These are phyloP conservation scores for Leccinum subrobustum DNA, from an alignment of 1,284 basidiomycete species.

Conservation along the genomic window DNA sequence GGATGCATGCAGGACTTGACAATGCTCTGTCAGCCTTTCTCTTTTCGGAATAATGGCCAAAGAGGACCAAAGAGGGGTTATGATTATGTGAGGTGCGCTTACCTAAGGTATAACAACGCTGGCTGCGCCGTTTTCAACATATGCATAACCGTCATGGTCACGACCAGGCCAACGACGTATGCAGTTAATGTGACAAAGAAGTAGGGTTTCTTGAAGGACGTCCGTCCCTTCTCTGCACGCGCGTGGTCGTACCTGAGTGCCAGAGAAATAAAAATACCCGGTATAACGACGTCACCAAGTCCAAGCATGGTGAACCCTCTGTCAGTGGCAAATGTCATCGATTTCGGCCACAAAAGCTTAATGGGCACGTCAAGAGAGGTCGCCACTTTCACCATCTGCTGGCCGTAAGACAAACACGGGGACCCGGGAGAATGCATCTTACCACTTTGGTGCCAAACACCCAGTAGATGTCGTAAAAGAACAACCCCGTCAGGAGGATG, in stretches of 20 bases:
- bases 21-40: slow-evolving; percentile 13
- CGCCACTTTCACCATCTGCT: slow-evolving; percentile 89
- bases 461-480: slow-evolving; percentile 91
- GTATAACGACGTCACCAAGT: slow-evolving; percentile 88
- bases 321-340: slow-evolving; percentile 51
- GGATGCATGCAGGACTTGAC: slow-evolving; percentile 64
- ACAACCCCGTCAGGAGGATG: slow-evolving; percentile 78
- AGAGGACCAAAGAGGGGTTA: background rate
- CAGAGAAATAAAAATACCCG: slow-evolving; percentile 88
- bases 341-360: slow-evolving; percentile 86
- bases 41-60: background rate
- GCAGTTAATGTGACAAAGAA: slow-evolving; percentile 72
- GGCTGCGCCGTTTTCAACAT: slow-evolving; percentile 81
- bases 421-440: slow-evolving; percentile 7
- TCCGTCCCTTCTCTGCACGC: slow-evolving; percentile 37
- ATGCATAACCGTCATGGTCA: slow-evolving; percentile 91
- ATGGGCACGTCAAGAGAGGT: slow-evolving; percentile 93
- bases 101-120: slow-evolving; percentile 91
- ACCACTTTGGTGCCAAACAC: slow-evolving; percentile 83
- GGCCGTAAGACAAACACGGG: background rate
- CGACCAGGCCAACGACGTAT: slow-evolving; percentile 77
- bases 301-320: slow-evolving; percentile 90
- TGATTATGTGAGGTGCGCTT: slow-evolving; percentile 28
- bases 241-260: slow-evolving; percentile 86
- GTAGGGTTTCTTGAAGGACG: slow-evolving; percentile 73